Conservation (phyloP, 352 stramenopile genomes). For the Globisporangium yorkense region DNA sequence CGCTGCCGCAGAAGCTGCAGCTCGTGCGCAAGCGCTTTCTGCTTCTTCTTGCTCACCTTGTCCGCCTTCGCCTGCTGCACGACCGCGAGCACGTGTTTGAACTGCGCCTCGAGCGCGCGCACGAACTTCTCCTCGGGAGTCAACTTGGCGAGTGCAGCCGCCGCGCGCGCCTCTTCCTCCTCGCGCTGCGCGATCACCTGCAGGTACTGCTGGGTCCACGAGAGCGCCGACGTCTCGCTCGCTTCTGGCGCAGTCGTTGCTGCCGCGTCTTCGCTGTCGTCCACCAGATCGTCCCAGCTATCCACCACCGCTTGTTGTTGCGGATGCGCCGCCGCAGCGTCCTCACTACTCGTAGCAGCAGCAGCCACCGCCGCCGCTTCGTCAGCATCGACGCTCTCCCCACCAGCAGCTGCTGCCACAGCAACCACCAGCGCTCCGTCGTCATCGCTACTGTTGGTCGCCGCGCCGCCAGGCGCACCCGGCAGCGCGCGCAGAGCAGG, state of each 20-base stretch:
- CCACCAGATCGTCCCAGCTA: conserved; percentile 22
- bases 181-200: conserved; percentile 43
- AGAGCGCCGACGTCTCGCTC: conserved; percentile 26
- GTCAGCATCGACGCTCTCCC: conserved; percentile 1
- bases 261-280: conserved; percentile 2
- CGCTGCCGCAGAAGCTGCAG: conserved; percentile 12
- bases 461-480: background rate
- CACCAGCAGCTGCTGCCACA: conserved; percentile 15
- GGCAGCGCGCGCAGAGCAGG: conserved; percentile 29
- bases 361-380: background rate
- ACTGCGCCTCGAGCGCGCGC: conserved; percentile 44
- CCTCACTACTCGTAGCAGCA: background rate
- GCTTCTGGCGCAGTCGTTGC: conserved; percentile 12
- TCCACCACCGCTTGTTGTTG: conserved; percentile 10
- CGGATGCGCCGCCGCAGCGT: too few species aligned
- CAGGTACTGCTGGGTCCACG: conserved; percentile 77
- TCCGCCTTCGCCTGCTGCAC: conserved; percentile 35
- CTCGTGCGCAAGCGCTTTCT: conserved; percentile 16
- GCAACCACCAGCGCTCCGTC: conserved; percentile 29
- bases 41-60: conserved; percentile 52
- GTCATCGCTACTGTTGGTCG: conserved; percentile 9
- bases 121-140: conserved; percentile 31
- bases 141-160: conserved; percentile 22
- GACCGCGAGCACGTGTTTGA: conserved; percentile 25
- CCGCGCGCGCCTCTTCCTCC: conserved; percentile 28